A percentile compares a stretch with the other conserved stretches of the same genome.
Conservation (phyloP, 106 monocot genomes). For the Apostasia shenzhenica region DNA sequence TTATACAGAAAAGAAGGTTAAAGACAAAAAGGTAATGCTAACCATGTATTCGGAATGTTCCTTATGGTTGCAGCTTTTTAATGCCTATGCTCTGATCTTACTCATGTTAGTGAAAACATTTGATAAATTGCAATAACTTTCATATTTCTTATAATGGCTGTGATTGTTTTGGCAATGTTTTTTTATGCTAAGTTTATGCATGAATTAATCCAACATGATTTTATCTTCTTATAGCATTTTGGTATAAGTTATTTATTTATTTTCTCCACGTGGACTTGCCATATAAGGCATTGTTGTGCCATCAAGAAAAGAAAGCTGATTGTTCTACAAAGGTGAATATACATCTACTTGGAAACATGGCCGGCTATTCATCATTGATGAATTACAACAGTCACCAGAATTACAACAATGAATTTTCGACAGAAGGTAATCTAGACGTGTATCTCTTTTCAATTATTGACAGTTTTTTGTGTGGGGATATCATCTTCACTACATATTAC, state of each 20-base stretch:
- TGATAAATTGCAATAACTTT: neutral
- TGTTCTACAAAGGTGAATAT: slow-evolving; percentile 20
- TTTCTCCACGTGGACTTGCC: neutral
- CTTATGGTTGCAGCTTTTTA: neutral
- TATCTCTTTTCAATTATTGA: neutral
- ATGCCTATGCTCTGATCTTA: neutral
- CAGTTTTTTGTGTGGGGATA: neutral
- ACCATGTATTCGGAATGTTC: neutral
- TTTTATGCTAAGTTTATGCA: neutral
- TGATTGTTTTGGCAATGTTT: neutral
- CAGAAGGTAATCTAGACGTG: slow-evolving; percentile 36
- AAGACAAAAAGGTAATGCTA: slow-evolving; percentile 64
- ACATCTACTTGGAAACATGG: slow-evolving; percentile 11
- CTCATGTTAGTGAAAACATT: neutral
- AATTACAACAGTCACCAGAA: slow-evolving; percentile 19
- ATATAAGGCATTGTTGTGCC: slow-evolving; percentile 7
- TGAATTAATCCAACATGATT: slow-evolving; percentile 1
- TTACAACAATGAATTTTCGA: slow-evolving; percentile 21
- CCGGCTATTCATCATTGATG: slow-evolving; percentile 32
- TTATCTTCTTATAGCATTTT: too few species aligned
- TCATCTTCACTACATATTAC: neutral
- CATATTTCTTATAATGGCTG: too few species aligned
- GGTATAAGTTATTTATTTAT: too few species aligned
- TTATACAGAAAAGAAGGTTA: slow-evolving; percentile 49
- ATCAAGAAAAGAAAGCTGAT: slow-evolving; percentile 44